A percentile compares a stretch with the other conserved stretches of the same genome.
phyloP scores from a whole-genome alignment of 306 rosid species.

The Astragalus glycyphyllos region DNA sequence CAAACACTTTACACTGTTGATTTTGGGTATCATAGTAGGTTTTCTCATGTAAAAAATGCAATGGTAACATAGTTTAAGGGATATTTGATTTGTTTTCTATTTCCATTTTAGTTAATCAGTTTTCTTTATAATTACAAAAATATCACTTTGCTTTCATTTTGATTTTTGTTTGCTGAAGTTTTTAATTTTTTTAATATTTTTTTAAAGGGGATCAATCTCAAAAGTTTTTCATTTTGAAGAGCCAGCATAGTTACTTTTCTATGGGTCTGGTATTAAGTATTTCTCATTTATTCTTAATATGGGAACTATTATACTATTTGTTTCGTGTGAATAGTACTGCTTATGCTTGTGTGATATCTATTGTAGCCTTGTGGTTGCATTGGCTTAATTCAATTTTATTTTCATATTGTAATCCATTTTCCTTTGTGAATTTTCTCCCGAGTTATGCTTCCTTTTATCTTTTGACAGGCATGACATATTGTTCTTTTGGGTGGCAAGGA shows the following conservation, averaged over 20 bases:
- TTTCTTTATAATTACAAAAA: conserved; percentile 5
- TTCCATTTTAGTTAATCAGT: background rate
- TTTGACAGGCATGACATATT: conserved; percentile 89
- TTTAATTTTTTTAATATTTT: background rate
- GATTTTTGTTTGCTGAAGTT: background rate
- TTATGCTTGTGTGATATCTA: conserved; percentile 4
- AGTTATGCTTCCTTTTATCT: conserved; percentile 40
- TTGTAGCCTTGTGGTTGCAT: conserved; percentile 1
- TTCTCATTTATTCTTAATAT: conserved; percentile 1
- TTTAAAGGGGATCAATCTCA: too few relatives aligned
- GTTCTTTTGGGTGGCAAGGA: conserved; percentile 99
- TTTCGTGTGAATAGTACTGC: conserved; percentile 10
- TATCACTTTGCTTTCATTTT: background rate
- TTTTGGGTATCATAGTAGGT: conserved; percentile 4
- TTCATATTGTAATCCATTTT: conserved; percentile 23
- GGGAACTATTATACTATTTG: conserved; percentile 4
- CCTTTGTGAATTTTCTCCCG: conserved; percentile 9
- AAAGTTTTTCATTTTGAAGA: conserved; percentile 4
- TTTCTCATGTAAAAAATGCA: conserved; percentile 13
- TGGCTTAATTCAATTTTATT: background rate
- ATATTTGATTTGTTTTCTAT: background rate
- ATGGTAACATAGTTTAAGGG: conserved; percentile 10
- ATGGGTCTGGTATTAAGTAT: background rate
- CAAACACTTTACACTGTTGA: background rate
- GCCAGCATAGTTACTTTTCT: background rate